A percentile compares a stretch with the other conserved stretches of the same genome.
Conservation (phyloP, 805 yeast genomes). For the Sugiyamaella marilandica region DNA sequence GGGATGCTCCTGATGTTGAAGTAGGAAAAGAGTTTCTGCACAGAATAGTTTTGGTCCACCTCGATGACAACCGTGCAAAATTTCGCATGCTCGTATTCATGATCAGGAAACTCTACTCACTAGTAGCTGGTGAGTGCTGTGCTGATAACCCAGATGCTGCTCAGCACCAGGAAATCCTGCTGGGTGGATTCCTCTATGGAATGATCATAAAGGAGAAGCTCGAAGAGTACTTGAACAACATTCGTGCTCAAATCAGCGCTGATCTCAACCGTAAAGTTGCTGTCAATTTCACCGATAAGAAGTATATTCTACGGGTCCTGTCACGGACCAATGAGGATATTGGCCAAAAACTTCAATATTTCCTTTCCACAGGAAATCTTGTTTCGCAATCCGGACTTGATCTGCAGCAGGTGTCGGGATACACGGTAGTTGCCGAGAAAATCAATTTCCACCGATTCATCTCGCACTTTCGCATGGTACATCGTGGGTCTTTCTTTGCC, state of each 20-base stretch:
- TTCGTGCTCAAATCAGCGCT: slow-evolving; percentile 67
- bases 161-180: slow-evolving; percentile 93
- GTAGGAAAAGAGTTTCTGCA: slow-evolving; percentile 82
- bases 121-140: slow-evolving; percentile 94
- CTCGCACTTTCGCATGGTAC: slow-evolving; percentile 99
- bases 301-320: slow-evolving; percentile 76
- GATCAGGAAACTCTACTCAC: slow-evolving; percentile 90
- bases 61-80: slow-evolving; percentile 65
- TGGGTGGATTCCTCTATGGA: slow-evolving; percentile 95
- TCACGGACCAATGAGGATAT: slow-evolving; percentile 82
- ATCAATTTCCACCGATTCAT: slow-evolving; percentile 95
- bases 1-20: slow-evolving; percentile 81
- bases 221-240: slow-evolving; percentile 79
- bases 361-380: slow-evolving; percentile 93
- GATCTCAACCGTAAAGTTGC: slow-evolving; percentile 76
- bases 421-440: slow-evolving; percentile 97
- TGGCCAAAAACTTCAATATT: slow-evolving; percentile 90
- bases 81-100: slow-evolving; percentile 84
- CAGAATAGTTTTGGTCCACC: slow-evolving; percentile 85
- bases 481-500: slow-evolving; percentile 98
- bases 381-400: slow-evolving; percentile 96
- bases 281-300: slow-evolving; percentile 76
- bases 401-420: slow-evolving; percentile 96
- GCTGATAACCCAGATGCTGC: slow-evolving; percentile 99
- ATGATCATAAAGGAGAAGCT: slow-evolving; percentile 95